Percentiles rank a stretch among this genome's conserved stretches.
These are phyloP conservation scores for Cercophora scortea DNA, from an alignment of 495 filamentous ascomycete genomes.

Conservation along the genomic window DNA sequence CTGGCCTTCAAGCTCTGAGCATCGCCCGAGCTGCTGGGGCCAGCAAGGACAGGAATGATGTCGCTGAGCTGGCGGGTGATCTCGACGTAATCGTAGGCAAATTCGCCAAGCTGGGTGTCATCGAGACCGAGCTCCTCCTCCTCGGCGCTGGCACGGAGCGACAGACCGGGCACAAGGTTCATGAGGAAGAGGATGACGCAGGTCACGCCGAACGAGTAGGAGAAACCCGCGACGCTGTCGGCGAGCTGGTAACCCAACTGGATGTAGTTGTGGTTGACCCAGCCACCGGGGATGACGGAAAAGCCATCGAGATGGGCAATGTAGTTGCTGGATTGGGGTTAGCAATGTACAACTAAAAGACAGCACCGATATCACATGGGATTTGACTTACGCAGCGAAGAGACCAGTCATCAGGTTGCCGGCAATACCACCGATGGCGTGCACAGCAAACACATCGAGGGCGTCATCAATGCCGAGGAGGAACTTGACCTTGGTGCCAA, in stretches of 20 bases:
- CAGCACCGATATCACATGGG: not conserved
- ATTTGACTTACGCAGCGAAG: constrained; percentile 62
- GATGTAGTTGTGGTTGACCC: constrained; percentile 86
- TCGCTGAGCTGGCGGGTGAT: constrained; percentile 65
- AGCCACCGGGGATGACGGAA: constrained; percentile 67
- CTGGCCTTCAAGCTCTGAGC: constrained; percentile 19
- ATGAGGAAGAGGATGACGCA: constrained; percentile 86
- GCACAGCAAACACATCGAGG: constrained; percentile 91
- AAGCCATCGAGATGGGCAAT: constrained; percentile 81
- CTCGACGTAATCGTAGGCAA: constrained; percentile 98
- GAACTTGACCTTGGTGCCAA: constrained; percentile 96
- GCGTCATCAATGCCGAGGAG: constrained; percentile 80
- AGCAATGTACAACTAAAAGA: not conserved
- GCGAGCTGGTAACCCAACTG: constrained; percentile 89
- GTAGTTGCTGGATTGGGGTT: constrained; percentile 47
- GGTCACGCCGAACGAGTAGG: constrained; percentile 84
- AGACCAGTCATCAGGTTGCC: constrained; percentile 88
- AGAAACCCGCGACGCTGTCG: constrained; percentile 78
- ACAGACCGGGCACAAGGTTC: constrained; percentile 80
- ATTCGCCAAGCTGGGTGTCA: constrained; percentile 94
- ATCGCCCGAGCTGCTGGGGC: constrained; percentile 8
- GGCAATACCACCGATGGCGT: constrained; percentile 79
- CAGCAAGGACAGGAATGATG: constrained; percentile 3
- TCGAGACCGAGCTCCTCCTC: constrained; percentile 91
- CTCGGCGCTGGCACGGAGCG: constrained; percentile 73